A percentile compares a stretch with the other conserved stretches of the same genome.
phyloP scores from a whole-genome alignment of 345 rosid genomes.

The Citrus glauca region DNA sequence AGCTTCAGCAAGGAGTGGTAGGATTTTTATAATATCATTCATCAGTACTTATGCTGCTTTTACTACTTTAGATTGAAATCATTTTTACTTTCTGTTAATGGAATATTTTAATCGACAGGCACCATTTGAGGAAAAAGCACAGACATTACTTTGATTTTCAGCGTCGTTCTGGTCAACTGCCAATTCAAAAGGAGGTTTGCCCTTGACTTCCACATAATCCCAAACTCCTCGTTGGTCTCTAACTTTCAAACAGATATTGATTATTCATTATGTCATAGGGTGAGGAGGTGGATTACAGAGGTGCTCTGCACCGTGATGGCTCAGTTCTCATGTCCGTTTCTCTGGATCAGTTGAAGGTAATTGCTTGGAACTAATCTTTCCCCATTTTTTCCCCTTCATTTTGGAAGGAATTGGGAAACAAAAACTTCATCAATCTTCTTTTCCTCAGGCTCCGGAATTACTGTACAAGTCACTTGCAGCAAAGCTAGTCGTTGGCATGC shows the following conservation, averaged over 20 bases:
- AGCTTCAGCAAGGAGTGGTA: constrained; percentile 93
- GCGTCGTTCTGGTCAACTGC: constrained; percentile 84
- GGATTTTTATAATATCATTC: constrained; percentile 19
- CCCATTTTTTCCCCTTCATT: not conserved
- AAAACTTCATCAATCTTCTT: not conserved
- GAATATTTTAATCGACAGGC: constrained; percentile 39
- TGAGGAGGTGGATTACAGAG: constrained; percentile 94
- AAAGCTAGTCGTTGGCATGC: constrained; percentile 93
- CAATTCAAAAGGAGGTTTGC: constrained; percentile 83
- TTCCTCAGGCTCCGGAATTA: constrained; percentile 69
- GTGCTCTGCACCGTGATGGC: constrained; percentile 95
- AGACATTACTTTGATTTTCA: constrained; percentile 88
- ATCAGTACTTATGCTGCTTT: constrained; percentile 6
- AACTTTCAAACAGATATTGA: constrained; percentile 8
- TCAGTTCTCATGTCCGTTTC: constrained; percentile 89
- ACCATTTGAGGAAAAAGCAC: constrained; percentile 95
- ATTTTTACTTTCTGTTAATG: constrained; percentile 8
- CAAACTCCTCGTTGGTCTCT: not conserved
- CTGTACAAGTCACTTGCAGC: constrained; percentile 91
- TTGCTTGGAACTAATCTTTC: not conserved
- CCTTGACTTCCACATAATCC: not conserved
- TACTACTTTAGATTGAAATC: not conserved
- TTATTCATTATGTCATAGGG: constrained; percentile 43
- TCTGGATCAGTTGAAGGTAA: constrained; percentile 78
- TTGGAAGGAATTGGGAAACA: not conserved